Conservation (phyloP, 192 early-diverging fungal genomes). For the Fimicolochytrium jonesii region DNA sequence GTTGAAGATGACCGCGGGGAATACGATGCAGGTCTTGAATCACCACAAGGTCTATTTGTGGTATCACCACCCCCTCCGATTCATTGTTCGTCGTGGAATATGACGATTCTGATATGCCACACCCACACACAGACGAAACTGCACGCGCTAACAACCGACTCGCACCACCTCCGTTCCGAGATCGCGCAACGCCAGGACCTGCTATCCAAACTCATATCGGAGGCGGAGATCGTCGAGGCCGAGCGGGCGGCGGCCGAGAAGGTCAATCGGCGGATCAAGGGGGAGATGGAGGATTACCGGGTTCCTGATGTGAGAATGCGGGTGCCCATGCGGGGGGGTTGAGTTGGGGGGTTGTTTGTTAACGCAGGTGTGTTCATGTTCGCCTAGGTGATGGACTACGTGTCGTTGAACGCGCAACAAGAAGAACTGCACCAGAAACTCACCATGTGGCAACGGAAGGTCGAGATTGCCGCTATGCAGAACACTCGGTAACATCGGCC, state of each 20-base stretch:
- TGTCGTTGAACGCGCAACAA: slow-evolving; percentile 44
- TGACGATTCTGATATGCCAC: too few relatives aligned
- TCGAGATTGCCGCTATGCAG: slow-evolving; percentile 53
- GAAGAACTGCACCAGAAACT: slow-evolving; percentile 48
- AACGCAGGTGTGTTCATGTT: too few relatives aligned
- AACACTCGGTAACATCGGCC: slow-evolving; percentile 33
- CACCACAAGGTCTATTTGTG: slow-evolving; percentile 49
- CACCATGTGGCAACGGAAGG: slow-evolving; percentile 53
- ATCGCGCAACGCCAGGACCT: slow-evolving; percentile 46
- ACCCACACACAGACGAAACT: slow-evolving; percentile 58
- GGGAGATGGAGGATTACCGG: slow-evolving; percentile 45
- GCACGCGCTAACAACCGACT: slow-evolving; percentile 40
- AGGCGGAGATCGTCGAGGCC: slow-evolving; percentile 34
- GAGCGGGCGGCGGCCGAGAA: slow-evolving; percentile 38
- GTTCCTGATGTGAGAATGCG: slow-evolving; percentile 44
- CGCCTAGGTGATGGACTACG: slow-evolving; percentile 51
- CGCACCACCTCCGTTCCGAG: slow-evolving; percentile 35
- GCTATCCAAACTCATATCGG: slow-evolving; percentile 40
- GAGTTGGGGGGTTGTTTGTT: too few relatives aligned
- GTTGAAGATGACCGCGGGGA: slow-evolving; percentile 60
- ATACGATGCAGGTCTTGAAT: slow-evolving; percentile 57
- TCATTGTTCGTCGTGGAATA: neutral
- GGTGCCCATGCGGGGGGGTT: too few relatives aligned
- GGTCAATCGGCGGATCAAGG: slow-evolving; percentile 28
- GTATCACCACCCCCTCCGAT: neutral